Evolutionary conservation across 148 eudicot genomes (phyloP), one percentile per base, ranked within the genome.

Genomic region (Chenopodium suecicum): DNA sequence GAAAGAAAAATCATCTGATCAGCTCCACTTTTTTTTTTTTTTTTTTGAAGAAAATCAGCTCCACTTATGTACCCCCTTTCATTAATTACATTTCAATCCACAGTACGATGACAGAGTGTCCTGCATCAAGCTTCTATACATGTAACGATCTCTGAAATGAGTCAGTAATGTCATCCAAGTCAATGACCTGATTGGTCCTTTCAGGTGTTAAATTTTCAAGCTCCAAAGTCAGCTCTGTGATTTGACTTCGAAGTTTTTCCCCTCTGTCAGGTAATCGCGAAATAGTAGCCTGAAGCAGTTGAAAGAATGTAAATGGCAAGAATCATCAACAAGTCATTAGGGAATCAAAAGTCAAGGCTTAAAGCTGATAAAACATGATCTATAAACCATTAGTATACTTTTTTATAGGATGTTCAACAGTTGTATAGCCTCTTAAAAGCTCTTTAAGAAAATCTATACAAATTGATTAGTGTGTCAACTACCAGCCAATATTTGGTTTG

Each of bases 201-300:
- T 88, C 88, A 25, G 80, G 70, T 7, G 67, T 82, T 27, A 96
- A 56, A 41, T 80, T 80, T 46, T 89, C 87, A 72, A 97, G 97
- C 89, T 91, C 91, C 77, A 31, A 67, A 34, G 84, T 86, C 82
- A 97, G 79, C 47, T 88, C 88, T 10, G 80, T 83, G 78, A 97
- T 87, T 86, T 91, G 98, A 85, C 86, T 94, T 29, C 83, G 86
- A 47, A 97, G 85, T 75, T 86, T 97, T 69, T 86, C 89, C 7
- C 99, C 99, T 22, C 89, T 89, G 81, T 97, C 99, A 0, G 94
- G 95, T 75, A 94, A 71, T 78, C 82, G 90, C 25, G 93, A 85
- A 32, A 92, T 75, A 9, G 90, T 88, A 52, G 77, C 88, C 99
- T 97, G 92, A 65, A 86, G 73, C 64, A 29, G 20, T 71, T 19